Evolutionary conservation across 2,329 filamentous ascomycete genomes (phyloP), one percentile per base, ranked within the genome.

Genomic region (Apiospora aurea): DNA sequence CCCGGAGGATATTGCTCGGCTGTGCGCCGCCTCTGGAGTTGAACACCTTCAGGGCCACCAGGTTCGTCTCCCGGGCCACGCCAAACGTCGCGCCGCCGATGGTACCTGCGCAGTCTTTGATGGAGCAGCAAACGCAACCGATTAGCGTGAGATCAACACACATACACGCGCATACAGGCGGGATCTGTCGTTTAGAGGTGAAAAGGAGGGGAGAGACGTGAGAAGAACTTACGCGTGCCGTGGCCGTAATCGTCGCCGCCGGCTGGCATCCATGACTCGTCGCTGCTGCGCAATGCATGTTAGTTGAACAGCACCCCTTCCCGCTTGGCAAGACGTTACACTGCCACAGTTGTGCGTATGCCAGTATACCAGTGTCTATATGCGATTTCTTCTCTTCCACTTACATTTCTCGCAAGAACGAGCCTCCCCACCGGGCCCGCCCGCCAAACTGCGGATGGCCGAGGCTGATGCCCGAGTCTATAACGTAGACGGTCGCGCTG

Each of bases 31-130:
- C 82, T 43, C 75, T 61, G 67, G 80, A 71, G 74, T 81, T 77
- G 41, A 86, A 81, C 7, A 86, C 84, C 80, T 86, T 86, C 77
- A 87, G 82, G 64, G 81, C 83, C 18, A 75, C 70, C 14, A 77
- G 24, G 14, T 73, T 74, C 1, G 75, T 70, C 70, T 76, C 75
- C 72, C 75, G 75, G 38, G 76, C 75, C 10, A 77, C 73, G 24
- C 76, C 76, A 34, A 74, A 74, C 10, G 74, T 73, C 4, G 69
- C 69, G 0, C 72, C 68, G 44, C 72, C 75, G 21, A 75, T 72
- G 5, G 70, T 74, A 18, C 74, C 76, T 16, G 74, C 74, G 13
- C 75, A 74, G 66, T 83, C 68, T 69, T n/a, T 7, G 21, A 8
- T 16, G 7, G 29, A 13, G 13, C 14, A 14, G 18, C 1, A 29